Conservation (phyloP, 768 basidiomycete species). For the Hericium erinaceus region DNA sequence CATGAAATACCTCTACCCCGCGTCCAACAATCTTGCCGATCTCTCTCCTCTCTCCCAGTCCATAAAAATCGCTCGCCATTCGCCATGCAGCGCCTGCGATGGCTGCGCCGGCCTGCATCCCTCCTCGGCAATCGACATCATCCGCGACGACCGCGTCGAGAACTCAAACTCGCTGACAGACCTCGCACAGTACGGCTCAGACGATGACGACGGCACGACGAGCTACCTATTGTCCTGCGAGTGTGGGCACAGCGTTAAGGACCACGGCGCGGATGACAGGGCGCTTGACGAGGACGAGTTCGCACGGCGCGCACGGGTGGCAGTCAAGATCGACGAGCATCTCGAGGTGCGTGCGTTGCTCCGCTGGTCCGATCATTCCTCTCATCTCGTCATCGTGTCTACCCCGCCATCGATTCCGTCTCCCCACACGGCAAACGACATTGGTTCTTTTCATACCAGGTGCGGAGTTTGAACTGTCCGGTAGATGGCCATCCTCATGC, state of each 20-base stretch:
- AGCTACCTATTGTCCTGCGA: slow-evolving; percentile 52
- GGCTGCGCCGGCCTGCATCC: slow-evolving; percentile 70
- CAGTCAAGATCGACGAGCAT: slow-evolving; percentile 72
- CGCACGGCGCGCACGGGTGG: slow-evolving; percentile 62
- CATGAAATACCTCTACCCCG: slow-evolving; percentile 66
- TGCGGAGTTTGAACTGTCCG: slow-evolving; percentile 14
- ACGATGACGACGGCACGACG: slow-evolving; percentile 49
- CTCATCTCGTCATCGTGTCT: slow-evolving; percentile 1
- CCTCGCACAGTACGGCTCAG: slow-evolving; percentile 60
- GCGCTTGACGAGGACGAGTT: slow-evolving; percentile 55
- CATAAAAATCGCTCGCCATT: slow-evolving; percentile 80
- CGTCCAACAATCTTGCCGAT: slow-evolving; percentile 38
- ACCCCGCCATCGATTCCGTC: neutral
- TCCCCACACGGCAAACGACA: neutral
- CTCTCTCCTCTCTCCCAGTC: slow-evolving; percentile 43
- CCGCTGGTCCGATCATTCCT: neutral
- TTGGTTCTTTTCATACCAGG: slow-evolving; percentile 1
- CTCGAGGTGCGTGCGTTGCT: slow-evolving; percentile 49
- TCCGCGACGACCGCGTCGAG: slow-evolving; percentile 38
- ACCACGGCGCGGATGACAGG: slow-evolving; percentile 59
- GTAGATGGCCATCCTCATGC: neutral
- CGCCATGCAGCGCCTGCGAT: slow-evolving; percentile 55
- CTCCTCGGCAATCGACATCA: slow-evolving; percentile 43
- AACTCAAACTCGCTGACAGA: slow-evolving; percentile 38
- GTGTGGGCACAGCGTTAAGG: slow-evolving; percentile 57